These are phyloP conservation scores for Dioszegia aurantiaca DNA, from an alignment of 768 basidiomycete species.

Conservation along the genomic window DNA sequence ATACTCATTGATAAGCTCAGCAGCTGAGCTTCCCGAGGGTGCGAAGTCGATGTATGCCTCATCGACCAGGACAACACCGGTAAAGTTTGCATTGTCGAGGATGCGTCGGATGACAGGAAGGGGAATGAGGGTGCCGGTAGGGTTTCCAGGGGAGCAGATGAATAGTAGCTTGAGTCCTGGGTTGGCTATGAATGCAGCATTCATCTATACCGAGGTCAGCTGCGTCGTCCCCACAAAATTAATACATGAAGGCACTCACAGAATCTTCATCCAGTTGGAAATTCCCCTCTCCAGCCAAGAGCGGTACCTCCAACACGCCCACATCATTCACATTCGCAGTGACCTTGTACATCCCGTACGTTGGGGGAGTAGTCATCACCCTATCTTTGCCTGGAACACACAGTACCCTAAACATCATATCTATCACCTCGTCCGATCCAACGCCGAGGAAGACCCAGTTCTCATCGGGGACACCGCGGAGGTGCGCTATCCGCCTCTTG, in stretches of 20 bases:
- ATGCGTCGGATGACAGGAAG: slow-evolving; percentile 66
- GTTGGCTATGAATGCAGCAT: slow-evolving; percentile 61
- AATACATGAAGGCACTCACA: slow-evolving; percentile 55
- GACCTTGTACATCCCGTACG: slow-evolving; percentile 96
- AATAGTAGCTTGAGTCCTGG: slow-evolving; percentile 84
- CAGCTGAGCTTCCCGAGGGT: slow-evolving; percentile 62
- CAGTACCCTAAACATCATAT: slow-evolving; percentile 85
- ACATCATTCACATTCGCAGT: slow-evolving; percentile 95
- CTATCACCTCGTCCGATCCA: slow-evolving; percentile 94
- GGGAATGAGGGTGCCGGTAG: slow-evolving; percentile 82
- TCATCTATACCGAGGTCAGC: slow-evolving; percentile 31
- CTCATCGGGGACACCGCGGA: slow-evolving; percentile 66
- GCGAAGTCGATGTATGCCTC: slow-evolving; percentile 98
- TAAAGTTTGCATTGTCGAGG: slow-evolving; percentile 75
- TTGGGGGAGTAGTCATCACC: slow-evolving; percentile 85
- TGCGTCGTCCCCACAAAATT: not conserved
- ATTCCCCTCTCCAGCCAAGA: slow-evolving; percentile 76
- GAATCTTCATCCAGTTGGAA: slow-evolving; percentile 75
- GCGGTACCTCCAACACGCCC: slow-evolving; percentile 69
- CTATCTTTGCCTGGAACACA: slow-evolving; percentile 75
- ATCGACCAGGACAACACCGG: slow-evolving; percentile 88
- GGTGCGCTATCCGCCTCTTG: slow-evolving; percentile 68
- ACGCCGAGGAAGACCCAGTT: slow-evolving; percentile 89
- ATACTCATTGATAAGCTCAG: slow-evolving; percentile 70
- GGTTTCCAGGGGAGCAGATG: slow-evolving; percentile 96